Evolutionary conservation across 495 filamentous ascomycete genomes (phyloP).

Genomic region (Penicillium cataractarum): DNA sequence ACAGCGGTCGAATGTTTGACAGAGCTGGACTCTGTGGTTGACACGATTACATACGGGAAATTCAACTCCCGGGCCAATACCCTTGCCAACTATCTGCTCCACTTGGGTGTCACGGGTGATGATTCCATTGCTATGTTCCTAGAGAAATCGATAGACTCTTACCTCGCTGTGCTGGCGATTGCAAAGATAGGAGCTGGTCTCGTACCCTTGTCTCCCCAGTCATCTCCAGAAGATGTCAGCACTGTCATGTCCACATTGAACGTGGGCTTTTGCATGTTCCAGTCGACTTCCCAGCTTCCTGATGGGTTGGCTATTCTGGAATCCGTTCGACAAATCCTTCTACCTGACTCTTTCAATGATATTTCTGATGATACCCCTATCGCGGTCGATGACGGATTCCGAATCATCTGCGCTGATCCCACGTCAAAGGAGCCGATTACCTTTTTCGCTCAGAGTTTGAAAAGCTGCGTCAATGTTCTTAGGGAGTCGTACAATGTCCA

Average conservation of each 20-base stretch:
- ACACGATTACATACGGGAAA: slow-evolving; percentile 60
- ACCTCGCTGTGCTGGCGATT: slow-evolving; percentile 70
- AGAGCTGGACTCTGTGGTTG: slow-evolving; percentile 33
- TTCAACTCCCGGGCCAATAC: slow-evolving; percentile 65
- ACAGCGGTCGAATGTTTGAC: slow-evolving; percentile 66
- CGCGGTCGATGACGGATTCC: slow-evolving; percentile 25
- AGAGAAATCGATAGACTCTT: slow-evolving; percentile 69
- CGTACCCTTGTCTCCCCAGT: slow-evolving; percentile 68
- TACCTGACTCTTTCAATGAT: slow-evolving; percentile 36
- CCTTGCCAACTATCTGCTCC: slow-evolving; percentile 61
- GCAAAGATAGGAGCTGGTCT: slow-evolving; percentile 76
- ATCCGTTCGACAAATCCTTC: slow-evolving; percentile 26
- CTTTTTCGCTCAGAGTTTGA: slow-evolving; percentile 67
- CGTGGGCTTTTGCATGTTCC: slow-evolving; percentile 51
- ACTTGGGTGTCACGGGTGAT: slow-evolving; percentile 46
- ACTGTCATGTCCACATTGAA: slow-evolving; percentile 57
- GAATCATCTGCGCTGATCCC: slow-evolving; percentile 60
- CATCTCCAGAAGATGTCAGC: slow-evolving; percentile 56
- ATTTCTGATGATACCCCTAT: slow-evolving; percentile 34
- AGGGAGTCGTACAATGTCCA: slow-evolving; percentile 59
- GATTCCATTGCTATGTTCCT: slow-evolving; percentile 68
- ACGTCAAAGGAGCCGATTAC: slow-evolving; percentile 71
- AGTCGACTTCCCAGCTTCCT: slow-evolving; percentile 18
- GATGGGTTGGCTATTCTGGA: slow-evolving; percentile 20
- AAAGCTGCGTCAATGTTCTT: slow-evolving; percentile 67